Evolutionary conservation across 805 yeast genomes (phyloP).

Genomic region (Candida sithepensis): DNA sequence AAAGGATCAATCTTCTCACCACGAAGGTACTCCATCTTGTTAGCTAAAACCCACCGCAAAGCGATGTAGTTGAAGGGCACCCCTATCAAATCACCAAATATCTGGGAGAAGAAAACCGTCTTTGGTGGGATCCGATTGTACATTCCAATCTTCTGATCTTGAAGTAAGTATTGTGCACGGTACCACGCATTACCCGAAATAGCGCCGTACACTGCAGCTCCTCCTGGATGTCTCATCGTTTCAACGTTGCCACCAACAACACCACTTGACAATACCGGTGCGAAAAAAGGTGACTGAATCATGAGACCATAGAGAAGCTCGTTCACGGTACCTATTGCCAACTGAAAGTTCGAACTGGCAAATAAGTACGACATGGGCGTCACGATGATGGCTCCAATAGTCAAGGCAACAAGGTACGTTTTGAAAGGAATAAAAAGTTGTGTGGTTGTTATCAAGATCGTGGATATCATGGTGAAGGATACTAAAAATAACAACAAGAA

Average conservation of each 20-base stretch:
- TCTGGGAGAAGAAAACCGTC: slow-evolving; percentile 46
- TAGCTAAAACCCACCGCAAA: slow-evolving; percentile 41
- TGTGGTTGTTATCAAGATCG: slow-evolving; percentile 31
- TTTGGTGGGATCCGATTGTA: slow-evolving; percentile 53
- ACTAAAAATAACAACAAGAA: slow-evolving; percentile 33
- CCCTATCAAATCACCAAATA: slow-evolving; percentile 50
- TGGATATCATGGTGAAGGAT: slow-evolving; percentile 35
- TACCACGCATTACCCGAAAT: slow-evolving; percentile 55
- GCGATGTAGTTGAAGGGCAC: slow-evolving; percentile 50
- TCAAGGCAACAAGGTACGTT: slow-evolving; percentile 41
- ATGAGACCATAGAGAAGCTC: slow-evolving; percentile 46
- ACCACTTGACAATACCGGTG: not conserved
- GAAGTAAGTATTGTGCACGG: slow-evolving; percentile 39
- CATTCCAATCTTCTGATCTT: slow-evolving; percentile 47
- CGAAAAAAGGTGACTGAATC: slow-evolving; percentile 32
- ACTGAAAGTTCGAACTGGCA: slow-evolving; percentile 48
- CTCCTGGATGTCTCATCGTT: slow-evolving; percentile 39
- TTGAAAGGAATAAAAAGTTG: slow-evolving; percentile 33
- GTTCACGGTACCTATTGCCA: slow-evolving; percentile 50
- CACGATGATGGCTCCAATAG: slow-evolving; percentile 42
- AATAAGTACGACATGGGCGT: slow-evolving; percentile 48
- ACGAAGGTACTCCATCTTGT: slow-evolving; percentile 33
- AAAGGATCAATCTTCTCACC: slow-evolving; percentile 37
- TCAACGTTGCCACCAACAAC: no score
- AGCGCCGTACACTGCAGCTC: slow-evolving; percentile 47